Base-by-base conservation (phyloP, 2,329 filamentous ascomycete genomes). In the Chaetomium sp. region DNA sequence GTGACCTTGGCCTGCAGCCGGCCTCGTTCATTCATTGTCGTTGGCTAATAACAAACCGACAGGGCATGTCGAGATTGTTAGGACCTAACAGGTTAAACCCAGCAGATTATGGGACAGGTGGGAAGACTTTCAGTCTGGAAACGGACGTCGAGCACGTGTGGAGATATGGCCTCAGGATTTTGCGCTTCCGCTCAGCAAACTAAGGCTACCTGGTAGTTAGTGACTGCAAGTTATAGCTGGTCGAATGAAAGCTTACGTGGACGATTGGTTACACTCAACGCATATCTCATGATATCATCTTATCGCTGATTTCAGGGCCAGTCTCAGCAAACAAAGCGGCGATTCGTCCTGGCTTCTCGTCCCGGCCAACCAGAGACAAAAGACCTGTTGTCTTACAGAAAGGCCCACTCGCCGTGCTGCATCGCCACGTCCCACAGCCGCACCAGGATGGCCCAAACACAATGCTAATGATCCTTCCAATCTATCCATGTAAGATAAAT, bases 391-490 rank as follows among this genome's bases (percentile, higher is more conserved):
- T 71, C 68, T 61, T 72, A 76, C 21, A 75, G 73, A 42, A 73
- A 68, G 62, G 3, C 76, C 75, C 9, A 27, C 59, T n/a, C 63
- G 61, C 5, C 55, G 35, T 65, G 50, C n/a, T 66, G 61, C 31
- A 68, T 65, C 53, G 72, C 62, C n/a, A 77, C 66, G 35, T 71
- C 67, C 54, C 69, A 67, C n/a, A 76, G 70, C 27, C 75, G 75
- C 57, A 77, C 59, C 2, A 76, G 75, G 45, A 78, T 68, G 53
- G 75, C 76, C 35, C 25, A 23, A n/a, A n/a, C n/a, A n/a, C n/a
- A n/a, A 38, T 38, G 13, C 35, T 38, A 19, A 38, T 38, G 5
- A 38, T 38, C 35, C 35, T 38, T 38, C 35, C 13, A 16, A 6
- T 5, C 35, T 16, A 38, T n/a, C n/a, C n/a, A n/a, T n/a, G n/a